Evolutionary conservation across 805 yeast genomes (phyloP), one percentile per base, ranked within the genome.

Genomic region (Cyberlindnera petersonii): DNA sequence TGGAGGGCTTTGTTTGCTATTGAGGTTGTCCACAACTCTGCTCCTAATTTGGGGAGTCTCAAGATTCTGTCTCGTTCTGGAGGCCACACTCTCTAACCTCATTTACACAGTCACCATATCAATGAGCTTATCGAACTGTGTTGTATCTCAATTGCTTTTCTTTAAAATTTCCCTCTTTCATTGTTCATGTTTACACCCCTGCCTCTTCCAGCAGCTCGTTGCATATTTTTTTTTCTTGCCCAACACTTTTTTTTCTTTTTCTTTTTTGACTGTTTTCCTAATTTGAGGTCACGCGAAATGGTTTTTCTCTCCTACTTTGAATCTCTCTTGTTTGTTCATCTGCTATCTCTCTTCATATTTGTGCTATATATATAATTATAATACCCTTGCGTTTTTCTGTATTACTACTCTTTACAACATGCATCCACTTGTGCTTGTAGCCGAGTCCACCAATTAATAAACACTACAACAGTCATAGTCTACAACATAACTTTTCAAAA

Each of bases 131-230:
- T n/a, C n/a, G n/a, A n/a, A n/a, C n/a, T n/a, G n/a, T n/a, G n/a
- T n/a, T n/a, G 8, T 11, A 22, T 22, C 24, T 22, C 24, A 22
- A 9, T 8, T 8, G 24, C 24, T 22, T 22, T 22, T 22, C 24
- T 11, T 22, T 22, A 11, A 22, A n/a, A n/a, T n/a, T n/a, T n/a
- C n/a, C n/a, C n/a, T n/a, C 11, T 8, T 9, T 9, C 24, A 9
- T 22, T 22, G 24, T 22, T 22, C 10, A 22, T 28, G 8, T n/a
- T 18, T 26, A 6, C 18, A 15, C 32, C 10, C 34, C 13, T 35
- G 39, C 39, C 34, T 35, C 34, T 14, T 20, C 34, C 32, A 27
- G 32, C 39, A 35, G 32, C 39, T 28, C 39, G 39, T 35, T 35
- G 39, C 39, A 35, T 35, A 23, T 14, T 16, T 32, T 32, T 10